Evolutionary conservation across 148 eudicot genomes (phyloP).

Genomic region (Silene conica): DNA sequence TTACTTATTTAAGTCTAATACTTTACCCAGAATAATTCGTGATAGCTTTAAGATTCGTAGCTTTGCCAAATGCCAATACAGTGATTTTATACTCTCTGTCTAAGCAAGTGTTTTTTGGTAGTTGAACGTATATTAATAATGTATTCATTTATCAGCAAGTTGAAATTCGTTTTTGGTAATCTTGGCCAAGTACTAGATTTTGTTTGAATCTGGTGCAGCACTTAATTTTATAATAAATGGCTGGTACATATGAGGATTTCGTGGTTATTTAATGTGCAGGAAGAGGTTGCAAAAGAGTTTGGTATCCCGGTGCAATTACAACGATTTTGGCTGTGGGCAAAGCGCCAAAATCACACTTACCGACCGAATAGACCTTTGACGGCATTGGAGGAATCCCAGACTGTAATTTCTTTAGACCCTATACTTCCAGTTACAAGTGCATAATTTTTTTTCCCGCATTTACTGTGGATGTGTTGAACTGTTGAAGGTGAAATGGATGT

Average conservation of each 20-base stretch:
- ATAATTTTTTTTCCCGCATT: background rate
- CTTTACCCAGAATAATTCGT: background rate
- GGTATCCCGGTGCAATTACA: conserved; percentile 82
- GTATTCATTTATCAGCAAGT: too few relatives aligned
- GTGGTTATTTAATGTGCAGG: conserved; percentile 37
- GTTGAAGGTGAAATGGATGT: background rate
- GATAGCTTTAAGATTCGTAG: background rate
- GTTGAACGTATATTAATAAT: too few relatives aligned
- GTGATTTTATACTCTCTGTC: background rate
- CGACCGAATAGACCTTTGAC: conserved; percentile 92
- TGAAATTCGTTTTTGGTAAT: background rate
- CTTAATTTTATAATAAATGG: background rate
- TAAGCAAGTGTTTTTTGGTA: too few relatives aligned
- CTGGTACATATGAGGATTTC: background rate
- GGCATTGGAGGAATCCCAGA: conserved; percentile 60
- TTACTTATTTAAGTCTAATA: background rate
- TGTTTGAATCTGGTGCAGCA: too few relatives aligned
- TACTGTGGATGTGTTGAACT: background rate
- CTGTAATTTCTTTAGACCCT: conserved; percentile 36
- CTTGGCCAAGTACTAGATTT: too few relatives aligned
- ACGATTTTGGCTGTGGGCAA: conserved; percentile 93
- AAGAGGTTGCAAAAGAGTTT: conserved; percentile 89
- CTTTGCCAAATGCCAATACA: background rate
- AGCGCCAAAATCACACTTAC: conserved; percentile 90
- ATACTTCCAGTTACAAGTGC: background rate